Conservation (phyloP, 1,139 yeast species). For the Blastobotrys elegans region DNA sequence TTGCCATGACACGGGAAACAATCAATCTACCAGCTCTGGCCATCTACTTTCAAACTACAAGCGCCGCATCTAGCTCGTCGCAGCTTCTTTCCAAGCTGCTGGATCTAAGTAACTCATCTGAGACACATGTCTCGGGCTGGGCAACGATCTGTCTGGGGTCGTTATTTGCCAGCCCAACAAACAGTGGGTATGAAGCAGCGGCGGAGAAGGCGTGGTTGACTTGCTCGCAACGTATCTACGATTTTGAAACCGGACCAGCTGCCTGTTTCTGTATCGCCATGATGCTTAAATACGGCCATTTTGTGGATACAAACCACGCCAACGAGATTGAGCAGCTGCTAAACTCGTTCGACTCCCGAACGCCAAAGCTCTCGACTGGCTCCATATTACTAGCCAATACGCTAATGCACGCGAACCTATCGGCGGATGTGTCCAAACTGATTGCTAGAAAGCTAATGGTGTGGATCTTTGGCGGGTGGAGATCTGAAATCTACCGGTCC, state of each 20-base stretch:
- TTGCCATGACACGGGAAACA: neutral
- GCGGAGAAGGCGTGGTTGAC: constrained; percentile 13
- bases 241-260: constrained; percentile 14
- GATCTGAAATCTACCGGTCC: neutral
- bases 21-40: constrained; percentile 1
- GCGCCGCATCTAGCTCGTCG: neutral
- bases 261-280: constrained; percentile 18
- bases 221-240: constrained; percentile 15
- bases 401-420: constrained; percentile 1
- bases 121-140: constrained; percentile 15
- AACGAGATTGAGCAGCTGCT: constrained; percentile 7
- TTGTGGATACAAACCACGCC: neutral
- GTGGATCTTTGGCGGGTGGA: constrained; percentile 5
- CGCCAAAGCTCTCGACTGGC: constrained; percentile 11
- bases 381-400: constrained; percentile 5
- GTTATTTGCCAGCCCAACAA: neutral
- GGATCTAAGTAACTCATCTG: constrained; percentile 6
- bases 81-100: constrained; percentile 1
- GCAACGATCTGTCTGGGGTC: constrained; percentile 13
- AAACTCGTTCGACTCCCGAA: constrained; percentile 6
- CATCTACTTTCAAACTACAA: neutral
- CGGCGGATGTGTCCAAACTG: neutral
- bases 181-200: neutral
- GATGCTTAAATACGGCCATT: constrained; percentile 4
- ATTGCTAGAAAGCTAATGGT: neutral